phyloP scores from a whole-genome alignment of 2,329 filamentous ascomycete genomes.

The Grosmannia clavigera region DNA sequence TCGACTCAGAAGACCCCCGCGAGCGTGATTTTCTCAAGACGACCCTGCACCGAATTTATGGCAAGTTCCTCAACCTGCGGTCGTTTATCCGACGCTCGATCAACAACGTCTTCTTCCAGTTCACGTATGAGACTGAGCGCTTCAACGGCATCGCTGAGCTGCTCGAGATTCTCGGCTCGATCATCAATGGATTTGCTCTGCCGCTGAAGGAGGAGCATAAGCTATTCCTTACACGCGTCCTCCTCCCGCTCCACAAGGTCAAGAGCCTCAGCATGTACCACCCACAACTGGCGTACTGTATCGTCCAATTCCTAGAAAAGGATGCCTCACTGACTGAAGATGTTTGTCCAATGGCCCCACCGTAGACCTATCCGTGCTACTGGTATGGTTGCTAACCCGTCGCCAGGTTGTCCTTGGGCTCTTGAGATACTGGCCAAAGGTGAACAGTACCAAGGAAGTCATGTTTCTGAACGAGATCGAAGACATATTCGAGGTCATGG shows the following conservation, averaged over 20 bases:
- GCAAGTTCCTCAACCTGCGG: conserved; percentile 94
- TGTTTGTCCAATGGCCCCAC: conserved; percentile 4
- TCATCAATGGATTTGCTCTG: conserved; percentile 96
- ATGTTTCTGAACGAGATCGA: conserved; percentile 99
- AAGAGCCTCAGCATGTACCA: conserved; percentile 99
- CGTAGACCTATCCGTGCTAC: not conserved
- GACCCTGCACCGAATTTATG: conserved; percentile 93
- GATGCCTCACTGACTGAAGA: conserved; percentile 95
- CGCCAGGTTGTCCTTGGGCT: conserved; percentile 78
- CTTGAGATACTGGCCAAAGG: conserved; percentile 95
- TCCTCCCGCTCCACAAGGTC: conserved; percentile 92
- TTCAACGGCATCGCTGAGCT: conserved; percentile 98
- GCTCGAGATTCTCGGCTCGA: conserved; percentile 91
- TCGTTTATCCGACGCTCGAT: conserved; percentile 97
- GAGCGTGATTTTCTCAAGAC: conserved; percentile 98
- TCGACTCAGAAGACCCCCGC: conserved; percentile 93
- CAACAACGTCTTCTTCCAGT: conserved; percentile 99
- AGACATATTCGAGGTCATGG: conserved; percentile 99
- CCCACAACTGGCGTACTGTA: conserved; percentile 94
- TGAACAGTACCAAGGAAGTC: conserved; percentile 98
- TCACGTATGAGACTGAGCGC: conserved; percentile 94
- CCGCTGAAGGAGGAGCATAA: conserved; percentile 98
- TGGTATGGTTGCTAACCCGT: not conserved
- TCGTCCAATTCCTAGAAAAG: conserved; percentile 97
- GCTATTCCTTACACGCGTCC: conserved; percentile 84